A percentile compares a stretch with the other conserved stretches of the same genome.
phyloP scores from a whole-genome alignment of 208 protist genomes.

The Trypanosoma theileri region DNA sequence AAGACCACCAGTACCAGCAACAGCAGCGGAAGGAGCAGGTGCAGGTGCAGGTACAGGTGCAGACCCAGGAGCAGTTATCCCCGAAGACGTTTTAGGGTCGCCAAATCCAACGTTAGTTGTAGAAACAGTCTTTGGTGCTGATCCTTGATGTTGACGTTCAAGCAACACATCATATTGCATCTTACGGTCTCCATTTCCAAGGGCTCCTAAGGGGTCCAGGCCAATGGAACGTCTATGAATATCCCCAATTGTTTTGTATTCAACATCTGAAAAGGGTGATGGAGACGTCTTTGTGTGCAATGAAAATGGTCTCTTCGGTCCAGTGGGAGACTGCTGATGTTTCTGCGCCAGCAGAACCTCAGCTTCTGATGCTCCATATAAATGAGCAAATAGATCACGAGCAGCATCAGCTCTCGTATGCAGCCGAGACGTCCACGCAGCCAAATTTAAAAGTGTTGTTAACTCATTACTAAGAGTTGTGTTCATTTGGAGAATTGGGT shows the following conservation, averaged over 20 bases:
- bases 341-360: slow-evolving; percentile 53
- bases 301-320: slow-evolving; percentile 29
- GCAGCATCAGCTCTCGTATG: slow-evolving; percentile 53
- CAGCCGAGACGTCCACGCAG: slow-evolving; percentile 50
- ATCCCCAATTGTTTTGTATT: slow-evolving; percentile 29
- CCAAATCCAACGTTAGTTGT: slow-evolving; percentile 22
- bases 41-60: slow-evolving; percentile 10
- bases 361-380: slow-evolving; percentile 72
- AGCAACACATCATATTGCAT: slow-evolving; percentile 38
- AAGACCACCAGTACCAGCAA: too few species aligned
- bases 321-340: slow-evolving; percentile 17
- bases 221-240: slow-evolving; percentile 34
- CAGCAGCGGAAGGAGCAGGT: too few species aligned
- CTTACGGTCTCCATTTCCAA: slow-evolving; percentile 21
- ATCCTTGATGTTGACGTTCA: slow-evolving; percentile 19
- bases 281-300: neutral
- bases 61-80: slow-evolving; percentile 1
- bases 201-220: slow-evolving; percentile 18
- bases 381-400: slow-evolving; percentile 59
- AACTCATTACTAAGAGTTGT: slow-evolving; percentile 66
- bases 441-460: slow-evolving; percentile 52
- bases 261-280: slow-evolving; percentile 6
- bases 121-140: neutral
- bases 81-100: slow-evolving; percentile 18
- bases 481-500: slow-evolving; percentile 64